Evolutionary conservation across 208 protist species (phyloP), one percentile per base, ranked within the genome.

Genomic region (Trypanosoma conorhini): DNA sequence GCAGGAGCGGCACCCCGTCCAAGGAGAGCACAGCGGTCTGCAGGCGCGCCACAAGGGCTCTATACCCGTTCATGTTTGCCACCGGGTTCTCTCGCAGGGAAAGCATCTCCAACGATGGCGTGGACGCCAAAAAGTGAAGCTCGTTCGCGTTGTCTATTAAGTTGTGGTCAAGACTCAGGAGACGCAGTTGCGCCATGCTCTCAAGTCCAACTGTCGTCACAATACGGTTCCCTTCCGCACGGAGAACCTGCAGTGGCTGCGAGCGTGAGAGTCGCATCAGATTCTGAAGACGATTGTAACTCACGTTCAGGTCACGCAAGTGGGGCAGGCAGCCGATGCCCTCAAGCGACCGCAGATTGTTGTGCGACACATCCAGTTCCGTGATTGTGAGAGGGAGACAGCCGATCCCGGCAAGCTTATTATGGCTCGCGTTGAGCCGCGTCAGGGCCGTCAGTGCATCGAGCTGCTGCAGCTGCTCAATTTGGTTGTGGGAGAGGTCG

Each of bases 401-500:
- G 13, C 59, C 60, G 1, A 97, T 66, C 26, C 59, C 24, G 26
- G 38, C 48, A 24, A 97, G 86, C 58, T 64, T 69, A 68, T 97
- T 97, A 76, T 92, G 82, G 60, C 85, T 92, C 46, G 75, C 82
- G 61, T 93, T 79, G 35, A 97, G 77, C 24, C 70, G 74, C 7
- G 71, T 62, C 7, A 96, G 81, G 3, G 84, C 76, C 24, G 72
- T 70, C 26, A 96, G 82, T 5, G 80, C 67, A 28, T 92, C 75
- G 30, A 96, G 80, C 46, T 82, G 70, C 0, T 77, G 66, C 28
- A 94, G 67, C 42, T 76, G 63, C 50, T 80, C 62, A 40, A 96
- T 83, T 30, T 85, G 72, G 54, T 96, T 96, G 50, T 83, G 88
- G 0, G 91, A 96, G 40, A 96, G 78, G 62, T 96, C 91, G 60